Evolutionary conservation across 192 early-diverging fungal genomes (phyloP).

Genomic region (Coemansia sp.): DNA sequence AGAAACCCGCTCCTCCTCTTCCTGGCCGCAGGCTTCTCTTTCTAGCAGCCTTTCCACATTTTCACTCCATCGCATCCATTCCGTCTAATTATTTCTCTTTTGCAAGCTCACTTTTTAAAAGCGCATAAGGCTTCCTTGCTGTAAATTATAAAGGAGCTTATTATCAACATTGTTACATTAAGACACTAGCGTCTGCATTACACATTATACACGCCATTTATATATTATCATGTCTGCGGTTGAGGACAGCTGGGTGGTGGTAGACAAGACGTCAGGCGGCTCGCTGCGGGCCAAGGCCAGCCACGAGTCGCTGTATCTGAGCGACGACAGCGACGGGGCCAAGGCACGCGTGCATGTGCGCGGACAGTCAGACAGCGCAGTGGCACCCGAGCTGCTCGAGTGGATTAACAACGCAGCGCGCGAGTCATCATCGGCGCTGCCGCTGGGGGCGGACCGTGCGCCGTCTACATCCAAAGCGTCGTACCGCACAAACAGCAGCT

Average conservation of each 20-base stretch:
- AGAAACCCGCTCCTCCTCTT: no score
- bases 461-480: constrained; percentile 41
- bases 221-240: constrained; percentile 12
- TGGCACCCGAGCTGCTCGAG: constrained; percentile 47
- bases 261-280: constrained; percentile 48
- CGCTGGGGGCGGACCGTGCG: constrained; percentile 29
- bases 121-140: neutral
- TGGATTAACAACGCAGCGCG: constrained; percentile 48
- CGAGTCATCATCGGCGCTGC: constrained; percentile 34
- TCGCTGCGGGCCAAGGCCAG: constrained; percentile 48
- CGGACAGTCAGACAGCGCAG: neutral
- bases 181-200: neutral
- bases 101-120: neutral
- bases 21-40: no score
- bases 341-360: constrained; percentile 48
- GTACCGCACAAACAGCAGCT: constrained; percentile 53
- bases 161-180: constrained; percentile 1
- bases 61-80: no score
- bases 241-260: constrained; percentile 56
- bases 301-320: constrained; percentile 47
- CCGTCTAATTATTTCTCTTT: neutral
- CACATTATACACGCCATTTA: neutral
- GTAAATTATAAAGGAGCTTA: neutral
- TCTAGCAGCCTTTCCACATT: no score
- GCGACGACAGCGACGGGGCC: constrained; percentile 14